Evolutionary conservation across 2,329 filamentous ascomycete species (phyloP), one percentile per base, ranked within the genome.

Genomic region (Cercospora zeae-maydis): DNA sequence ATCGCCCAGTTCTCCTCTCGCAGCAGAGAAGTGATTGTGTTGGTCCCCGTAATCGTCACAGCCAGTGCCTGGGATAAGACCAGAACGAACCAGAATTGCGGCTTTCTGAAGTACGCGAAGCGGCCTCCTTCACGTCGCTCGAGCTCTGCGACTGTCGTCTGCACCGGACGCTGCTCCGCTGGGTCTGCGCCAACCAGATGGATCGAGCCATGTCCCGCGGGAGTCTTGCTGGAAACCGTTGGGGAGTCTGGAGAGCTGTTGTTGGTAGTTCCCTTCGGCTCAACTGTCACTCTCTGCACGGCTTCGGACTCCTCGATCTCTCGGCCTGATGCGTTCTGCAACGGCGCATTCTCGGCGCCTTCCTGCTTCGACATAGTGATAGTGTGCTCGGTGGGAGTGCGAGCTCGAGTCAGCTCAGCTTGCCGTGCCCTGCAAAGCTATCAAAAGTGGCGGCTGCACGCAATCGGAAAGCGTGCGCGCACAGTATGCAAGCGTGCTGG

Each of bases 41-140:
- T 96, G 56, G 93, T 97, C 31, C 86, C 87, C 1, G 93, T 97
- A 78, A 96, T 95, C 80, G 92, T 93, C 63, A 99, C 86, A 4
- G 93, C 87, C 49, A 96, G 86, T 58, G 92, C 77, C 82, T 97
- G 93, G 63, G 85, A 74, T 13, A 98, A 79, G 54, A 86, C 64
- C 70, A 98, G 81, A 47, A 96, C 87, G 69, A 91, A 80, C 86
- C 92, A 98, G 75, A 99, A 98, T 75, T 97, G 91, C 72, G 83
- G 83, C 10, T 93, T 96, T 70, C 83, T 84, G 66, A 98, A 81
- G 78, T 95, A 98, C 47, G 88, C 80, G 68, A 88, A 83, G 68
- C 80, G 82, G 76, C 67, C 79, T 78, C 62, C 77, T 34, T 53
- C 78, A 49, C 69, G 76, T 63, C 73, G 66, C 61, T 82, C 81